These are phyloP conservation scores for Penicillium riverlandense DNA, from an alignment of 495 filamentous ascomycete genomes.

Conservation along the genomic window DNA sequence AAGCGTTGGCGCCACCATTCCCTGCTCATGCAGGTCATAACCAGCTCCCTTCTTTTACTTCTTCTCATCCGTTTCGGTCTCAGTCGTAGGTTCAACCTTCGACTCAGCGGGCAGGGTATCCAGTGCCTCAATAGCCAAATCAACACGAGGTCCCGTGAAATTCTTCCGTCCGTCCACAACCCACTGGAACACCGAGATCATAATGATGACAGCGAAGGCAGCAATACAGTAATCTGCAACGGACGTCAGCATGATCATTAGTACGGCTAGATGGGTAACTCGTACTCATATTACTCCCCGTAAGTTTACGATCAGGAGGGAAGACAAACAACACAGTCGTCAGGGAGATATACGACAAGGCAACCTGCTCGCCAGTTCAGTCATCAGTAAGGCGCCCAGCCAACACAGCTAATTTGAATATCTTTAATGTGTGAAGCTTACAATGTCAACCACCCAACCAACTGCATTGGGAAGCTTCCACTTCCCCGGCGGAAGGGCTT, in stretches of 20 bases:
- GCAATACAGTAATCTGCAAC: constrained; percentile 53
- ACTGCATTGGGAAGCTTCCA: constrained; percentile 50
- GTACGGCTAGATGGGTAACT: constrained; percentile 1
- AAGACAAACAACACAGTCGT: constrained; percentile 69
- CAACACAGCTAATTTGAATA: constrained; percentile 3
- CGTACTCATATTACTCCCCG: constrained; percentile 60
- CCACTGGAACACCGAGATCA: constrained; percentile 59
- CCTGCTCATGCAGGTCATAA: no score
- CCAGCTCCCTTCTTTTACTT: no score
- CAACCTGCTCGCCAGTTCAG: constrained; percentile 30
- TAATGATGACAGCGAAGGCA: constrained; percentile 60
- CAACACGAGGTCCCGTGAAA: constrained; percentile 51
- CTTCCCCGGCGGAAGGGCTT: constrained; percentile 48
- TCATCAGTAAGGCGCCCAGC: no score
- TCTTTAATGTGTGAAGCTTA: constrained; percentile 19
- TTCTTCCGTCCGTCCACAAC: constrained; percentile 61
- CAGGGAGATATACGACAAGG: constrained; percentile 55
- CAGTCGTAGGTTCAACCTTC: not conserved
- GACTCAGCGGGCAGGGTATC: not conserved
- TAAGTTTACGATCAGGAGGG: constrained; percentile 57
- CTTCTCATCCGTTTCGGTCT: not conserved
- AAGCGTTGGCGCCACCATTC: no score
- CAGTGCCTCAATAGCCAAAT: constrained; percentile 20
- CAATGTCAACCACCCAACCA: constrained; percentile 57
- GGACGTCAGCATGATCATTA: not conserved